Base-by-base conservation (phyloP, 805 yeast species). In the Candida ulmi region DNA sequence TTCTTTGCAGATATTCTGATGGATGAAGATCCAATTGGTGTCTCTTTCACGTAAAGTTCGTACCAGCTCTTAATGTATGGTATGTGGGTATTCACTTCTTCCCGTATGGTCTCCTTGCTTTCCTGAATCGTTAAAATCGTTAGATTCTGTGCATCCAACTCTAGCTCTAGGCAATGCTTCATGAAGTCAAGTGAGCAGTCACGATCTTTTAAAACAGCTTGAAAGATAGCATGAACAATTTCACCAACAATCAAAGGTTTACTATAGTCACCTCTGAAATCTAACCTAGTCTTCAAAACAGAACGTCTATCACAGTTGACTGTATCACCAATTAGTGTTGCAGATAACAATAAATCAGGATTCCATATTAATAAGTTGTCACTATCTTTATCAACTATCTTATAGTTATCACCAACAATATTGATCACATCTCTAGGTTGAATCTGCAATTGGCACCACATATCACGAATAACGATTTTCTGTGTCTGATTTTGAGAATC, bases 321-420 rank as follows among this genome's bases (percentile, higher is more conserved):
- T 2, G 91, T 81, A 31, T 83, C 83, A 1, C 96, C 82, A 1
- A 88, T 74, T 4, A 81, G 65, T 0, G 98, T 93, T 2, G 96
- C 88, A 0, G 96, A 76, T 0, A 91, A 62, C 11, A 93, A 61
- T 4, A 76, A 62, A 55, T 93, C 98, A 0, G 99, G 99, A 47
- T 84, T 76, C 72, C 93, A 73, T 17, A 91, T 71, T 23, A 90
- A 60, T n/a, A 88, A 56, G 48, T 83, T 78, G 24, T 71, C 71
- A 26, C 69, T 61, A 42, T 72, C 71, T 34, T 69, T 66, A 47
- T 81, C 85, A 8, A 82, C 71, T 3, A 79, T 50, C 19, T 47
- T 46, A 27, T 37, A 36, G 17, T 53, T 49, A 4, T 59, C 69
- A 5, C 80, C 72, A 11, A 84, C 66, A 5, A 83, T 60, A 57